Evolutionary conservation across 2,329 filamentous ascomycete genomes (phyloP).

Genomic region (Juglanconis juglandina): DNA sequence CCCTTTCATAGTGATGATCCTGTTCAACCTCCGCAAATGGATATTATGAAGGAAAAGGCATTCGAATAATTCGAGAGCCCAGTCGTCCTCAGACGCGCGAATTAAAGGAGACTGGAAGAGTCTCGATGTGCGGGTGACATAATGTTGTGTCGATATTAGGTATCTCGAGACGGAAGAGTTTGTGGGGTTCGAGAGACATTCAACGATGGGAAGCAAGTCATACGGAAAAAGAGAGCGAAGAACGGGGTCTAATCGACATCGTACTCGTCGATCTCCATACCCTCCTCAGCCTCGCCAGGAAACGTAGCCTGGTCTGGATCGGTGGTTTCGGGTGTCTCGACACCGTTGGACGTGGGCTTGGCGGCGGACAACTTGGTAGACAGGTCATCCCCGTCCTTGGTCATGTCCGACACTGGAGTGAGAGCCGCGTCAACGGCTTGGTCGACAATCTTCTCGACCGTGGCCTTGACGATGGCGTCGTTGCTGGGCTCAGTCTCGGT

Average conservation of each 20-base stretch:
- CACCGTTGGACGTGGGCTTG: slow-evolving; percentile 5
- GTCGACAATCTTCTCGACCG: slow-evolving; percentile 9
- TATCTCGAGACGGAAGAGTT: not conserved
- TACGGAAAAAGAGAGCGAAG: not conserved
- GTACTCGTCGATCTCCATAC: slow-evolving; percentile 6
- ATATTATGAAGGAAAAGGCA: too few relatives aligned
- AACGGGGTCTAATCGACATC: not conserved
- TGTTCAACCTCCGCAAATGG: too few relatives aligned
- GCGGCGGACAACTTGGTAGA: not conserved
- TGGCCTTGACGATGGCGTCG: not conserved
- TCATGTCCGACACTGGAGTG: slow-evolving; percentile 11
- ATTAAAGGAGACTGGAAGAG: not conserved
- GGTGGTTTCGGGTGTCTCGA: slow-evolving; percentile 11
- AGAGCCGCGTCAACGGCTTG: slow-evolving; percentile 14
- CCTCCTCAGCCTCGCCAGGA: not conserved
- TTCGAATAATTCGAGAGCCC: not conserved
- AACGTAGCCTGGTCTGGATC: not conserved
- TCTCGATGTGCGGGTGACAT: not conserved
- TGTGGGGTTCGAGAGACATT: not conserved
- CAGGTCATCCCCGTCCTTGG: slow-evolving; percentile 6
- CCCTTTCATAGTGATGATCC: too few relatives aligned
- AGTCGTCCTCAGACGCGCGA: not conserved
- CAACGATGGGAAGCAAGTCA: not conserved
- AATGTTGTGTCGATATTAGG: not conserved
- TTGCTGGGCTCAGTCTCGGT: not conserved